Evolutionary conservation across 2,329 filamentous ascomycete species (phyloP), one percentile per base, ranked within the genome.

Genomic region (Setomelanomma holmii): DNA sequence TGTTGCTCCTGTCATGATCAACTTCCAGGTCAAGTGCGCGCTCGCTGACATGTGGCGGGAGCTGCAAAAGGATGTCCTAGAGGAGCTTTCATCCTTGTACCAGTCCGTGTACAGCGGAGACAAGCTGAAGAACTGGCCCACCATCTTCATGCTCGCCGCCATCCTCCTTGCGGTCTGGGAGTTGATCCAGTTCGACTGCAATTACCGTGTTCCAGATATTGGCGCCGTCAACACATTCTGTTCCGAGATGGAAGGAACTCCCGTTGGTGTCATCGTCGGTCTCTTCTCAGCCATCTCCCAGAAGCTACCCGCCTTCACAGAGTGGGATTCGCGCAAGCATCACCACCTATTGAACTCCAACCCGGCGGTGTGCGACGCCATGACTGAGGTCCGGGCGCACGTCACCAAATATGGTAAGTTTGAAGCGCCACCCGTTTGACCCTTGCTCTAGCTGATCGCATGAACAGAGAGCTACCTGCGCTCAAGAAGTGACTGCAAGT

Each of bases 21-120:
- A 97, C 82, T 97, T 97, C 85, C 91, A 97, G 80, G 92, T 98
- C 82, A 98, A 98, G 84, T 95, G 90, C 69, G 93, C 93, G 48
- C 88, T 98, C 79, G 93, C 93, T 61, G 92, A 96, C 69, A 96
- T 97, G 91, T 98, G 93, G 93, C 92, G 93, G 61, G 93, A 96
- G 76, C 82, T 98, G 51, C 93, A 97, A 76, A 96, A 96, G 80
- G 93, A 97, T 66, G 92, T 97, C 33, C 83, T 98, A 2, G 93
- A 96, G 79, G 93, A 98, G 80, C 84, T 98, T 1, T 97, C 93
- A 1, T 80, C 86, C 5, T 84, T 98, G 12, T 98, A 97, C 83
- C 96, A 91, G n/a, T 96, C 92, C 60, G 93, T 98, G 39, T 98
- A 98, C 83, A 96, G 90, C 67, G 93, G 93, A 53, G 93, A 97